Percentiles rank a stretch among this genome's conserved stretches.
phyloP scores from a whole-genome alignment of 768 basidiomycete genomes.

The Lactifluus piperatus region DNA sequence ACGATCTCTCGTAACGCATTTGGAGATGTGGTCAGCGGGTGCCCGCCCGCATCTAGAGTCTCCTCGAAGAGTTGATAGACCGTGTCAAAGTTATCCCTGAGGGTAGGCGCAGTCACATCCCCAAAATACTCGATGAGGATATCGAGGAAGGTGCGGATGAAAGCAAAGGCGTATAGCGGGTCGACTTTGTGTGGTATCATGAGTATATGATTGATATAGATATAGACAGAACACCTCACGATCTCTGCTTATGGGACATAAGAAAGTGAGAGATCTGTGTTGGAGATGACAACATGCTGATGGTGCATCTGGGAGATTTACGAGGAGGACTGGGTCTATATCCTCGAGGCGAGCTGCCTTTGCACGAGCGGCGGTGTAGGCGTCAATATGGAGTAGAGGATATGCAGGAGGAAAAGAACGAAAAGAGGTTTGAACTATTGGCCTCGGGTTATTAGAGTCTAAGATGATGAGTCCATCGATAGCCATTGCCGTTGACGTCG shows the following conservation, averaged over 20 bases:
- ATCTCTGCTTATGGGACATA: constrained; percentile 79
- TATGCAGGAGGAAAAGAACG: constrained; percentile 68
- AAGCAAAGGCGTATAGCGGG: constrained; percentile 83
- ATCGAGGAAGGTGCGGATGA: constrained; percentile 76
- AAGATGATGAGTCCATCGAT: constrained; percentile 22
- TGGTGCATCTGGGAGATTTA: constrained; percentile 39
- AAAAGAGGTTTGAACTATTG: constrained; percentile 89
- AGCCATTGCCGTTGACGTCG: constrained; percentile 8
- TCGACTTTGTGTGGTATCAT: constrained; percentile 51
- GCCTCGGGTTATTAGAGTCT: constrained; percentile 27
- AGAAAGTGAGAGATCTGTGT: constrained; percentile 63
- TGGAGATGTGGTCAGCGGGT: constrained; percentile 84
- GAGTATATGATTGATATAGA: not conserved
- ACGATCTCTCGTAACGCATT: constrained; percentile 92
- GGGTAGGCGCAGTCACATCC: constrained; percentile 62
- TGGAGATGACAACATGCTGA: constrained; percentile 80
- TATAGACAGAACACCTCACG: constrained; percentile 40
- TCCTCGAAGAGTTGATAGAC: constrained; percentile 97
- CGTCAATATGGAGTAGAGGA: constrained; percentile 79
- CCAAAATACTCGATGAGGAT: constrained; percentile 85
- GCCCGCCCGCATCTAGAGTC: constrained; percentile 87
- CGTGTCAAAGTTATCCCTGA: constrained; percentile 90
- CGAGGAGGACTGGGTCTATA: constrained; percentile 69
- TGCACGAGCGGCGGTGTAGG: constrained; percentile 63
- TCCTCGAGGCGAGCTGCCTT: constrained; percentile 44